Percentiles rank a stretch among this genome's conserved stretches.
Evolutionary conservation across 768 basidiomycete species (phyloP).

Genomic region (Suillus spraguei): DNA sequence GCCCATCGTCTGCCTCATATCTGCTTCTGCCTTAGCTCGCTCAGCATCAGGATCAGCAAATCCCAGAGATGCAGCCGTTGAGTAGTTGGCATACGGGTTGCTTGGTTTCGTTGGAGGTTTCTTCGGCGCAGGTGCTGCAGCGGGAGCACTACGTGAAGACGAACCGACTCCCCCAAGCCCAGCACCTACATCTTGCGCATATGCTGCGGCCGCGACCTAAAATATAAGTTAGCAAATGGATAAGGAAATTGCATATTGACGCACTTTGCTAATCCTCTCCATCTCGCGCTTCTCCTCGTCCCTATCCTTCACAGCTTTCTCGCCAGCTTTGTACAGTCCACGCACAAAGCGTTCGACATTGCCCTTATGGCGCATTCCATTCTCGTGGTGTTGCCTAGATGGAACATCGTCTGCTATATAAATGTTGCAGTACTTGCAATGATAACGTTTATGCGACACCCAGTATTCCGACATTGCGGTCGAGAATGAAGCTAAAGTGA

Average conservation of each 20-base stretch:
- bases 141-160: slow-evolving; percentile 25
- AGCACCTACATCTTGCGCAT: slow-evolving; percentile 73
- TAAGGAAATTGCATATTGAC: slow-evolving; percentile 16
- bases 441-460: slow-evolving; percentile 92
- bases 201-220: slow-evolving; percentile 81
- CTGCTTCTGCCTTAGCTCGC: slow-evolving; percentile 57
- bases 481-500: background rate
- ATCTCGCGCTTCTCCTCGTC: slow-evolving; percentile 91
- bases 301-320: slow-evolving; percentile 80
- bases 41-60: slow-evolving; percentile 78
- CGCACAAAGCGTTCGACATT: slow-evolving; percentile 92
- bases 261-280: slow-evolving; percentile 78
- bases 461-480: slow-evolving; percentile 84
- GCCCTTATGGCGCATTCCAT: slow-evolving; percentile 91
- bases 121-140: slow-evolving; percentile 34
- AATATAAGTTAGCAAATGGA: slow-evolving; percentile 8
- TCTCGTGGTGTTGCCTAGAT: slow-evolving; percentile 90
- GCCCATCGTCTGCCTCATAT: slow-evolving; percentile 64
- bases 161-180: slow-evolving; percentile 46
- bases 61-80: slow-evolving; percentile 84
- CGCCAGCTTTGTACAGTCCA: slow-evolving; percentile 90
- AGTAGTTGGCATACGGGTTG: slow-evolving; percentile 81
- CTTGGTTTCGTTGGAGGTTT: slow-evolving; percentile 54
- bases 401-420: slow-evolving; percentile 97
- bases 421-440: slow-evolving; percentile 97